Conservation (phyloP, 75 land plant genomes). For the Sequoiadendron giganteum region DNA sequence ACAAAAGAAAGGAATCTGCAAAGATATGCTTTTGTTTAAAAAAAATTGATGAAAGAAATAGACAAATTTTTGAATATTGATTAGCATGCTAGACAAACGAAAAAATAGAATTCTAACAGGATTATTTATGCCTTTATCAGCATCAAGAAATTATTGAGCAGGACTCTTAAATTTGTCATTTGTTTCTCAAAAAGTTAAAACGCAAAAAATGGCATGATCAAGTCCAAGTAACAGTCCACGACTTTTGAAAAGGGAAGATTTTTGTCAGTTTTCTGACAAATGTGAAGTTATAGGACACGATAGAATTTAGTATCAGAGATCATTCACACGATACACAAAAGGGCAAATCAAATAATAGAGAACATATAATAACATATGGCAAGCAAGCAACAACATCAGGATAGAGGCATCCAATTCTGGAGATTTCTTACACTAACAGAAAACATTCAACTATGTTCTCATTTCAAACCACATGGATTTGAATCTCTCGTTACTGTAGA, state of each 20-base stretch:
- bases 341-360: too few relatives aligned
- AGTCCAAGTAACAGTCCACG: too few relatives aligned
- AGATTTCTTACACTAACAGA: not conserved
- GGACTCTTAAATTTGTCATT: not conserved
- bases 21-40: not conserved
- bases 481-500: not conserved
- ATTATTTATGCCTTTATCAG: not conserved
- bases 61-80: not conserved
- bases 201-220: too few relatives aligned
- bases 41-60: not conserved
- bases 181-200: too few relatives aligned
- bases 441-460: not conserved
- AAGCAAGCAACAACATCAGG: not conserved
- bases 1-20: not conserved
- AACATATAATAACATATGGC: not conserved
- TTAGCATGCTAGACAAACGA: not conserved
- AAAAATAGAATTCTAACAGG: not conserved
- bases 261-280: not conserved
- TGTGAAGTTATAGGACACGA: not conserved
- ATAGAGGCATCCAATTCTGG: not conserved
- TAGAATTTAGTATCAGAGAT: not conserved
- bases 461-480: not conserved
- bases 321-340: not conserved
- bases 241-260: too few relatives aligned
- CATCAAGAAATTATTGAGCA: not conserved